These are phyloP conservation scores for Urtica urens DNA, from an alignment of 306 rosid species.

Conservation along the genomic window DNA sequence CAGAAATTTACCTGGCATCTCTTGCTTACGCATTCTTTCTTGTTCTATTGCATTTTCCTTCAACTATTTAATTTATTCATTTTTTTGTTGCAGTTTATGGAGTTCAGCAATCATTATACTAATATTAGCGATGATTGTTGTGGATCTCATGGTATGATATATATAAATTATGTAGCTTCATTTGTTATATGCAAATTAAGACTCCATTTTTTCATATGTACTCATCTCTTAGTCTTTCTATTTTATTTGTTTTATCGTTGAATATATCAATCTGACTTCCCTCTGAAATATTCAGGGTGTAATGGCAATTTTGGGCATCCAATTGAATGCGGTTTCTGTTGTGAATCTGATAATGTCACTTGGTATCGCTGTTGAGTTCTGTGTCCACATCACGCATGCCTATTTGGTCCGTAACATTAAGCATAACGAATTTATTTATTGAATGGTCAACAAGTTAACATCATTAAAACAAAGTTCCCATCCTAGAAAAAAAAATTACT, in stretches of 20 bases:
- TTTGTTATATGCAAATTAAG: too few species aligned
- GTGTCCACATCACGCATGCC: constrained; percentile 87
- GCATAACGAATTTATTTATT: neutral
- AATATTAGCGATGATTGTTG: constrained; percentile 79
- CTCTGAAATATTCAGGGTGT: constrained; percentile 64
- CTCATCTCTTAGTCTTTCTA: too few species aligned
- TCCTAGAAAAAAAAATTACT: neutral
- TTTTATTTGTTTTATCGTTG: neutral
- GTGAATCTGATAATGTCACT: constrained; percentile 90
- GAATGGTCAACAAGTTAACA: neutral
- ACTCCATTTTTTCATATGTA: too few species aligned
- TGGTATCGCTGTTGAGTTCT: constrained; percentile 94
- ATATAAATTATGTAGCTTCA: neutral
- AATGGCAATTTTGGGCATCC: constrained; percentile 84
- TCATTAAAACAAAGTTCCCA: neutral
- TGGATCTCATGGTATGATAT: constrained; percentile 74
- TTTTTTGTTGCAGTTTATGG: constrained; percentile 81
- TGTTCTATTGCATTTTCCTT: too few species aligned
- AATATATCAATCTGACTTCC: constrained; percentile 5
- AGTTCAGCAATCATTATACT: constrained; percentile 70
- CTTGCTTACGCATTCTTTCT: constrained; percentile 5
- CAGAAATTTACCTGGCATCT: neutral
- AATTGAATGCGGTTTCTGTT: constrained; percentile 90
- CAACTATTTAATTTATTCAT: too few species aligned
- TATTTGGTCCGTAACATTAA: constrained; percentile 62